These are phyloP conservation scores for Grifola frondosa DNA, from an alignment of 1,284 basidiomycete species.

Conservation along the genomic window DNA sequence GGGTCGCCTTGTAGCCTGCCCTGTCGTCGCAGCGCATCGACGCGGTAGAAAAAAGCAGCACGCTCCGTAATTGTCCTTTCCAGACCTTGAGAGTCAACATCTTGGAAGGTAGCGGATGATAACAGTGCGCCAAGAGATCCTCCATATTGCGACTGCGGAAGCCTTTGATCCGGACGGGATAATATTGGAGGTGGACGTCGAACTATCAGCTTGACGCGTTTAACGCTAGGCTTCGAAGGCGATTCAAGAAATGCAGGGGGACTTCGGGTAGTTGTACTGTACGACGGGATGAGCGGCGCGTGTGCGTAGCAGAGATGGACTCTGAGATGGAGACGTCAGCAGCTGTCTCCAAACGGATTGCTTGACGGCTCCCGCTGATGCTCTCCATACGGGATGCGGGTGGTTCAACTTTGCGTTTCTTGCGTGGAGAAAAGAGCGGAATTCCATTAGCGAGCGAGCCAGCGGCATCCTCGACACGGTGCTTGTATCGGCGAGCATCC, in stretches of 20 bases:
- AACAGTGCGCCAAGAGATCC: slow-evolving; percentile 58
- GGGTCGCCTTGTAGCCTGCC: slow-evolving; percentile 33
- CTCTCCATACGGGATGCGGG: not conserved
- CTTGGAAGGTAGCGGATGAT: slow-evolving; percentile 58
- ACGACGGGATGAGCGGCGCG: not conserved
- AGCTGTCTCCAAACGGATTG: not conserved
- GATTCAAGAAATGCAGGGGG: slow-evolving; percentile 21
- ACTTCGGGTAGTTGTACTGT: slow-evolving; percentile 14
- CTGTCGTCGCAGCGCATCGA: slow-evolving; percentile 45
- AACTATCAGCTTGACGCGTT: slow-evolving; percentile 70
- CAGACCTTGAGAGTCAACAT: slow-evolving; percentile 44
- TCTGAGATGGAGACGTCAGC: not conserved
- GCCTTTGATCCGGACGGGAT: slow-evolving; percentile 68
- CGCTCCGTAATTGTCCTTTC: slow-evolving; percentile 47
- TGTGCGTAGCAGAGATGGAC: slow-evolving; percentile 2
- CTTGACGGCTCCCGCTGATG: not conserved
- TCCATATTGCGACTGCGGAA: slow-evolving; percentile 49
- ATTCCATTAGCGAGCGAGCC: not conserved
- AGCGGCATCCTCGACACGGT: too few species aligned
- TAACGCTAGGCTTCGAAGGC: slow-evolving; percentile 36
- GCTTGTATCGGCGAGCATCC: not conserved
- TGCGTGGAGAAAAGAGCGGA: slow-evolving; percentile 17
- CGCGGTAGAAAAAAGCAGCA: slow-evolving; percentile 51
- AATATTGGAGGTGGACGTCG: slow-evolving; percentile 57
- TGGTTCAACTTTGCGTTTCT: slow-evolving; percentile 23